Base-by-base conservation (phyloP, 345 rosid genomes). In the Aquilaria malaccensis region DNA sequence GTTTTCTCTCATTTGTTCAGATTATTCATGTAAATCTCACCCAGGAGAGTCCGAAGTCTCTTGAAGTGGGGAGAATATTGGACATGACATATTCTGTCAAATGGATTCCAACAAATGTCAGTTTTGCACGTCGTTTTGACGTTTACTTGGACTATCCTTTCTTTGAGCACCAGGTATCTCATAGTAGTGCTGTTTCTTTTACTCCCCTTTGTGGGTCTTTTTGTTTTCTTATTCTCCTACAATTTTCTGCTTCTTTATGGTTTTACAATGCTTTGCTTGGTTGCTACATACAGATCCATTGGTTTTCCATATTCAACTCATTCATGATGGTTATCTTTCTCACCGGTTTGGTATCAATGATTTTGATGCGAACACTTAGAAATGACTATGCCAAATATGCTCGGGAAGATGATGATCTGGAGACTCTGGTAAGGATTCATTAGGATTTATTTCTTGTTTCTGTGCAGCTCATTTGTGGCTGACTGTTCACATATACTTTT, bases 301-400 rank as follows among this genome's bases (percentile, higher is more conserved):
- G 97, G 97, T 88, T 91, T 77, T 91, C 97, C 61, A 88, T 91
- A 73, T 91, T 91, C 79, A 91, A 91, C 77, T 91, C 97, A 30
- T 91, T 88, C 80, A 91, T 91, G 97, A 88, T 91, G 97, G 97
- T 91, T 72, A 91, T 91, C 76, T 88, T 91, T 74, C 89, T 91
- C 71, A 88, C 97, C 66, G 97, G 97, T 69, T 75, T 91, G 87
- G 97, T 91, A 67, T 91, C 97, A 45, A 88, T 91, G 97, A 91
- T 91, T 76, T 74, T 91, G 78, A 91, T 91, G 97, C 81, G 97
- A 70, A 91, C 97, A 61, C 89, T 91, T 45, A 77, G 97, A 73
- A 91, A 91, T 75, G 97, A 91, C 73, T 91, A 91, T 69, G 97
- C 97, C 1, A 91, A 91, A 70, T 91, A 91, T 76, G 97, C 97